A percentile compares a stretch with the other conserved stretches of the same genome.
Evolutionary conservation across 768 basidiomycete genomes (phyloP).

Genomic region (Tephrocybe sp.): DNA sequence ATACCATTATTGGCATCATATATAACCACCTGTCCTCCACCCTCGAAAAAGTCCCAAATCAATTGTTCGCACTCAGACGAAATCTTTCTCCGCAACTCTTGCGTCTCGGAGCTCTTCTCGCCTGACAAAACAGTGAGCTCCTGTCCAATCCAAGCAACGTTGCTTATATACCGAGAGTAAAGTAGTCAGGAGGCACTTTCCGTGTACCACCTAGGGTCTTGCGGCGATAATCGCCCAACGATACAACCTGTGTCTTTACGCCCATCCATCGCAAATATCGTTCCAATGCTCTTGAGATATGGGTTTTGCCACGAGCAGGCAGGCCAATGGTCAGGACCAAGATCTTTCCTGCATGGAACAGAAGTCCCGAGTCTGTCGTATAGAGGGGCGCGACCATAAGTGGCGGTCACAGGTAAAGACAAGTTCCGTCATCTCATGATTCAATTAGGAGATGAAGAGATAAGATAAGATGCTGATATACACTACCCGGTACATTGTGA

Average conservation of each 20-base stretch:
- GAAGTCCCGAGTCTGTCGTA: slow-evolving; percentile 83
- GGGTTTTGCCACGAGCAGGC: slow-evolving; percentile 94
- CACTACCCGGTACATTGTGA: neutral
- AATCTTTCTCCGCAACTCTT: slow-evolving; percentile 70
- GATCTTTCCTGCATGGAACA: slow-evolving; percentile 95
- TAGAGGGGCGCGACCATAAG: slow-evolving; percentile 93
- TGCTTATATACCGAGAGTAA: slow-evolving; percentile 60
- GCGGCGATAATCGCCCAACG: slow-evolving; percentile 91
- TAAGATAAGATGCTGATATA: slow-evolving; percentile 6
- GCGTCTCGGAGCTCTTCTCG: slow-evolving; percentile 78
- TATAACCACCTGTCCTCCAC: slow-evolving; percentile 93
- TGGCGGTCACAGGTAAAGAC: neutral
- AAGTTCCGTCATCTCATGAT: neutral
- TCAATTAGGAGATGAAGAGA: slow-evolving; percentile 1
- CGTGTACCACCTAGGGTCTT: slow-evolving; percentile 87
- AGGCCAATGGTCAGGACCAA: slow-evolving; percentile 90
- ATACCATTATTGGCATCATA: slow-evolving; percentile 98
- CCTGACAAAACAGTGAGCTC: slow-evolving; percentile 37
- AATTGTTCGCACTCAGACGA: slow-evolving; percentile 83
- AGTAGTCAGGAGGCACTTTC: slow-evolving; percentile 90
- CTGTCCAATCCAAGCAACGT: neutral
- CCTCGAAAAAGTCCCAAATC: slow-evolving; percentile 85
- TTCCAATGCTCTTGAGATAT: slow-evolving; percentile 92
- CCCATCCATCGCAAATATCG: slow-evolving; percentile 99
- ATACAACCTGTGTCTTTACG: slow-evolving; percentile 93